A percentile compares a stretch with the other conserved stretches of the same genome.
Evolutionary conservation across 2,329 filamentous ascomycete genomes (phyloP).

Genomic region (Emergomyces pasteurianus): DNA sequence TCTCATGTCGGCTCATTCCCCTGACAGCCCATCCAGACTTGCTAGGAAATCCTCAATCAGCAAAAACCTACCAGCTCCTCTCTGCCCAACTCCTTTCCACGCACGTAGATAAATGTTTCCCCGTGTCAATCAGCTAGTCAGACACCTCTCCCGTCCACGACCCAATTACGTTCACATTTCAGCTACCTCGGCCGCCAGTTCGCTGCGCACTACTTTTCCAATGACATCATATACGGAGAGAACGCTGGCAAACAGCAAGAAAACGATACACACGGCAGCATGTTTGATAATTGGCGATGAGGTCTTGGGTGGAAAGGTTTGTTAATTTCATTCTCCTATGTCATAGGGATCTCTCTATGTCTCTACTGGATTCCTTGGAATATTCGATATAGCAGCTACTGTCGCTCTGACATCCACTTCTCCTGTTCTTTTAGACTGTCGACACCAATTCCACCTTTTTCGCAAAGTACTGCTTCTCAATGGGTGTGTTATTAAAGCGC

Average conservation of each 20-base stretch:
- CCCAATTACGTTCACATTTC: conserved; percentile 45
- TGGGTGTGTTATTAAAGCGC: conserved; percentile 61
- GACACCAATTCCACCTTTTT: conserved; percentile 56
- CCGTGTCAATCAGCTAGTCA: conserved; percentile 59
- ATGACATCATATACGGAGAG: conserved; percentile 33
- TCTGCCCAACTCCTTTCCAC: neutral
- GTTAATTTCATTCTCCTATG: conserved; percentile 13
- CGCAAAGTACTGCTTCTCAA: conserved; percentile 53
- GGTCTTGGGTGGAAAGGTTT: conserved; percentile 84
- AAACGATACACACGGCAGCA: conserved; percentile 75
- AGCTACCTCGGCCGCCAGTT: conserved; percentile 21
- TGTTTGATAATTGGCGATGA: conserved; percentile 97
- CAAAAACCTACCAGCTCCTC: neutral
- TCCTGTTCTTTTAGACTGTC: conserved; percentile 39
- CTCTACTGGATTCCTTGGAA: neutral
- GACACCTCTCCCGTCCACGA: conserved; percentile 55
- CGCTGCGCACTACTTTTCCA: conserved; percentile 14
- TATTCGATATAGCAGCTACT: neutral
- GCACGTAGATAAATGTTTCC: conserved; percentile 54
- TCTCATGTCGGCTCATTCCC: neutral
- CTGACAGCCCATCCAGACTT: neutral
- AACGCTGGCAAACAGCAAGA: conserved; percentile 22
- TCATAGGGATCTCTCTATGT: neutral
- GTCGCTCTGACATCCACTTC: neutral
- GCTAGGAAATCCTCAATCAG: neutral